Percentiles rank a stretch among this genome's conserved stretches.
Evolutionary conservation across 2,329 filamentous ascomycete species (phyloP).

Genomic region (Sphaerulina vaccinii): DNA sequence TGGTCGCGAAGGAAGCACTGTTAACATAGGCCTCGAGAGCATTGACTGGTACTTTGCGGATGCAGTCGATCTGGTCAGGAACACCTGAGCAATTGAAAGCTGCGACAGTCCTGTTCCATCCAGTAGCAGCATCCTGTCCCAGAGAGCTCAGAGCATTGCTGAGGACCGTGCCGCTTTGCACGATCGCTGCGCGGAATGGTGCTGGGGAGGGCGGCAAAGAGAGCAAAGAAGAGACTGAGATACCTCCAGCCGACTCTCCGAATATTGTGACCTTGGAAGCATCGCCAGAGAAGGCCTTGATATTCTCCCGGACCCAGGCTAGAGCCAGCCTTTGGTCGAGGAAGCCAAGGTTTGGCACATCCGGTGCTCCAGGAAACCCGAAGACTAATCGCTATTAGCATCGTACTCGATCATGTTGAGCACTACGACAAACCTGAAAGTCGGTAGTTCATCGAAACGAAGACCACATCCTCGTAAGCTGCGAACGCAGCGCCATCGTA

Average conservation of each 20-base stretch:
- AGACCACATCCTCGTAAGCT: slow-evolving; percentile 37
- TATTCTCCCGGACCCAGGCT: slow-evolving; percentile 41
- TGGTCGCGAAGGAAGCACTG: slow-evolving; percentile 22
- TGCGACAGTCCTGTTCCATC: slow-evolving; percentile 6
- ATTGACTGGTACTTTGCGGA: slow-evolving; percentile 12
- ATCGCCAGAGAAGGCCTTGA: slow-evolving; percentile 53
- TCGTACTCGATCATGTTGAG: too few relatives aligned
- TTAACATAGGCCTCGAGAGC: slow-evolving; percentile 15
- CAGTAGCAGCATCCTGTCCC: background rate
- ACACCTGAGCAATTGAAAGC: slow-evolving; percentile 12
- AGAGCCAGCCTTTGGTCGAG: slow-evolving; percentile 40
- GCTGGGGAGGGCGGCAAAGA: slow-evolving; percentile 18
- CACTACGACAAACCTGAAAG: slow-evolving; percentile 30
- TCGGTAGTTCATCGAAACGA: slow-evolving; percentile 37
- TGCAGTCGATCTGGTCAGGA: slow-evolving; percentile 9
- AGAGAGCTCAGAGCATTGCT: slow-evolving; percentile 1
- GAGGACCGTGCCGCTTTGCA: slow-evolving; percentile 10
- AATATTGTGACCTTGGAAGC: slow-evolving; percentile 42
- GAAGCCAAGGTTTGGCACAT: slow-evolving; percentile 41
- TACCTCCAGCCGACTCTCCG: slow-evolving; percentile 24
- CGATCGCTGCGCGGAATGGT: slow-evolving; percentile 24
- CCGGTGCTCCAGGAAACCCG: slow-evolving; percentile 41
- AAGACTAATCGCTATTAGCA: slow-evolving; percentile 33
- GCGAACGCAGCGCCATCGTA: slow-evolving; percentile 39
- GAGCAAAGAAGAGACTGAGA: slow-evolving; percentile 17